Evolutionary conservation across 2,329 filamentous ascomycete species (phyloP).

Genomic region (Aureobasidium sp.): DNA sequence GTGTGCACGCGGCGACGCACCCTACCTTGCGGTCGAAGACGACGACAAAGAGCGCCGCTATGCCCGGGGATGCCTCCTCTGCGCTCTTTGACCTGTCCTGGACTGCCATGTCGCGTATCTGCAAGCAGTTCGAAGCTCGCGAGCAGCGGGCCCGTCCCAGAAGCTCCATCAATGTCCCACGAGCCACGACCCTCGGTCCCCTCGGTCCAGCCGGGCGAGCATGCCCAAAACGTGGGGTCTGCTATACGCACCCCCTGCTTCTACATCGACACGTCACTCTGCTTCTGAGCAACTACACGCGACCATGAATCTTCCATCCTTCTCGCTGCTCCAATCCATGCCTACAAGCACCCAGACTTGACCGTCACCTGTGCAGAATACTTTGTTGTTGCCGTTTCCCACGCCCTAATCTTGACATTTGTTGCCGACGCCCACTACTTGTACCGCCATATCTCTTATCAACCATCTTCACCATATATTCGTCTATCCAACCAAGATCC

Average conservation of each 20-base stretch:
- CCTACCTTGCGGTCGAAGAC: constrained; percentile 31
- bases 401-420: neutral
- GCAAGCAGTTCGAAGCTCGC: neutral
- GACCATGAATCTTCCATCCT: neutral
- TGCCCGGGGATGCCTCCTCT: constrained; percentile 18
- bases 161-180: constrained; percentile 9
- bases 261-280: neutral
- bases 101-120: neutral
- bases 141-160: neutral
- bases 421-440: neutral
- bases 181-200: too few species aligned
- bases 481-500: neutral
- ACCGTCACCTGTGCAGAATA: too few species aligned
- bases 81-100: neutral
- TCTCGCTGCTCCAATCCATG: neutral
- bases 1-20: constrained; percentile 17
- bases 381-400: neutral
- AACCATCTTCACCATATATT: neutral
- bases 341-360: too few species aligned
- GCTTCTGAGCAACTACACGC: neutral
- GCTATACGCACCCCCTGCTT: neutral
- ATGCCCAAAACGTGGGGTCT: neutral
- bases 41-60: constrained; percentile 29
- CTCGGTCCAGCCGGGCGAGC: too few species aligned
- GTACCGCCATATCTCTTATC: neutral